A percentile compares a stretch with the other conserved stretches of the same genome.
Evolutionary conservation across 108 stramenopile species (phyloP).

Genomic region (Epithemia pelagica): DNA sequence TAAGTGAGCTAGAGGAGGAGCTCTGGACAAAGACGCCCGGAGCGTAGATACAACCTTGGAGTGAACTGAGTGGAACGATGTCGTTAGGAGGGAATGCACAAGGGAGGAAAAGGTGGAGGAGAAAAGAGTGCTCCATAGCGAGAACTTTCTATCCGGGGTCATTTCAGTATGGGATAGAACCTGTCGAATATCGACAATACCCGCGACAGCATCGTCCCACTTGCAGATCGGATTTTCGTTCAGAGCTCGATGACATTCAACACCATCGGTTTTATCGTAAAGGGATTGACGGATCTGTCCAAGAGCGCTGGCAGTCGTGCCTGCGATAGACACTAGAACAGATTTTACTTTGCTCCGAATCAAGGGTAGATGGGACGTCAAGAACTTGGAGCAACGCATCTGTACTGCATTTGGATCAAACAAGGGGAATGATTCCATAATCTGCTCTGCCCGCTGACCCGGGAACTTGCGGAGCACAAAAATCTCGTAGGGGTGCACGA

Average conservation of each 20-base stretch:
- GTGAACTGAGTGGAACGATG: constrained; percentile 82
- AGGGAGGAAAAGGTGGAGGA: constrained; percentile 78
- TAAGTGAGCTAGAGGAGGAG: constrained; percentile 63
- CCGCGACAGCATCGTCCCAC: constrained; percentile 79
- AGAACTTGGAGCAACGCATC: constrained; percentile 65
- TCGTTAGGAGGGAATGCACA: constrained; percentile 76
- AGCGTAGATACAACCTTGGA: constrained; percentile 63
- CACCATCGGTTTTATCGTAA: constrained; percentile 84
- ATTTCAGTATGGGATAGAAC: constrained; percentile 21
- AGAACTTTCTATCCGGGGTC: constrained; percentile 31
- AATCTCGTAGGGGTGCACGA: constrained; percentile 78
- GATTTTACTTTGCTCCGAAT: constrained; percentile 78
- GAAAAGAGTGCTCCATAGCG: constrained; percentile 80
- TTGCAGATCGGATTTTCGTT: constrained; percentile 44
- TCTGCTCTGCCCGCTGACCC: constrained; percentile 6
- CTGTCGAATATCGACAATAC: constrained; percentile 57
- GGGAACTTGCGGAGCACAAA: constrained; percentile 63
- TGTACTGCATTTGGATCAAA: constrained; percentile 56
- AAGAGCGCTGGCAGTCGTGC: constrained; percentile 75
- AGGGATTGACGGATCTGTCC: constrained; percentile 82
- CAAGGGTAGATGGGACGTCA: constrained; percentile 74
- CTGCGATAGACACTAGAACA: constrained; percentile 71
- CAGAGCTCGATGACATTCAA: constrained; percentile 47
- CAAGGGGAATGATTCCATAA: constrained; percentile 60
- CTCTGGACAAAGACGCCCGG: constrained; percentile 65